Evolutionary conservation across 2,329 filamentous ascomycete genomes (phyloP).

Genomic region (Immersiporthe knoxdaviesiana): DNA sequence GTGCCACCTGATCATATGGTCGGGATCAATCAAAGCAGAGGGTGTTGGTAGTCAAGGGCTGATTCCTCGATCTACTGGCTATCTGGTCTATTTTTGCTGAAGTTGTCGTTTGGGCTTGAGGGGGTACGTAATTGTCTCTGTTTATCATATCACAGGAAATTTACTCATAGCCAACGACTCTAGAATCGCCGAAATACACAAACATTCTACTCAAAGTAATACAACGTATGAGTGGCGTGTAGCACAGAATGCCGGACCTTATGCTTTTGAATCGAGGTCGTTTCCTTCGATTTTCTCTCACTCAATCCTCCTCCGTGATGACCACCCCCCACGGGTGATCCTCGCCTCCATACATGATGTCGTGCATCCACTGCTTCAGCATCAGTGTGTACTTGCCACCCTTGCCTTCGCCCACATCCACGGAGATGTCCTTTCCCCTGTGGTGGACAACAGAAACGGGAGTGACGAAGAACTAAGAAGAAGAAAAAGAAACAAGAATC

Average conservation of each 20-base stretch:
- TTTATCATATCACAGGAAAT: not conserved
- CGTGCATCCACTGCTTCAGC: conserved; percentile 69
- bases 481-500: conserved; percentile 67
- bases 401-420: conserved; percentile 61
- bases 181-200: not conserved
- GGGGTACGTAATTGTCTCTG: not conserved
- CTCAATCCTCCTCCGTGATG: conserved; percentile 58
- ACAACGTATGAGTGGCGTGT: not conserved
- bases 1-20: not conserved
- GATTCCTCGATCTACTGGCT: not conserved
- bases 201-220: not conserved
- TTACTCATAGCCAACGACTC: not conserved
- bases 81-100: not conserved
- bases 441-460: conserved; percentile 71
- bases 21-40: not conserved
- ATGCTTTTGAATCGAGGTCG: conserved; percentile 3
- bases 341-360: conserved; percentile 75
- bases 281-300: not conserved
- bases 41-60: no score
- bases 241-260: conserved; percentile 10
- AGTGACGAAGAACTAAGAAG: conserved; percentile 73
- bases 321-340: conserved; percentile 72
- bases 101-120: not conserved
- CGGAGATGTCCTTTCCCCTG: conserved; percentile 63
- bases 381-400: conserved; percentile 60